Conservation (phyloP, 768 basidiomycete genomes). For the Pleurotus eryngii region DNA sequence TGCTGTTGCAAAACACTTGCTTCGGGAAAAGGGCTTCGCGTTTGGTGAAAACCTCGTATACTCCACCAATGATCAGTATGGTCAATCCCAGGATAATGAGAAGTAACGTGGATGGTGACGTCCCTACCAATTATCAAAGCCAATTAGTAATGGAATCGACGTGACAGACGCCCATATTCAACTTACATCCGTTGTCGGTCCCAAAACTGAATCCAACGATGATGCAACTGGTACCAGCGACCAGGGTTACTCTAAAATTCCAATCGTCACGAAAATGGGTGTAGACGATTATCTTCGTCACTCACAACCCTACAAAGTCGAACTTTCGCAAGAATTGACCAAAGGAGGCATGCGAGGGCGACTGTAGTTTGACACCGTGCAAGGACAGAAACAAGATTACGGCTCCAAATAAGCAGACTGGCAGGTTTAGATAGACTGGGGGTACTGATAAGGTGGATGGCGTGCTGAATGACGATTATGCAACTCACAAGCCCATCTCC, state of each 20-base stretch:
- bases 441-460: conserved; percentile 12
- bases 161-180: conserved; percentile 5
- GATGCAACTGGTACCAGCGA: conserved; percentile 69
- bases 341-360: conserved; percentile 53
- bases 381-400: conserved; percentile 59
- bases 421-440: conserved; percentile 81
- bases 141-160: conserved; percentile 8
- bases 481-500: conserved; percentile 85
- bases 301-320: conserved; percentile 79
- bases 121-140: conserved; percentile 45
- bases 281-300: conserved; percentile 13
- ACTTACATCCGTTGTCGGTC: conserved; percentile 64
- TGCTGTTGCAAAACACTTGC: conserved; percentile 54
- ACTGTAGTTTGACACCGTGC: conserved; percentile 47
- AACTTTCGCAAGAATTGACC: conserved; percentile 50
- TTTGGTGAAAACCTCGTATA: conserved; percentile 65
- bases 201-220: conserved; percentile 82
- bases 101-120: conserved; percentile 53
- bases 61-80: conserved; percentile 53
- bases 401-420: conserved; percentile 62
- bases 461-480: conserved; percentile 11
- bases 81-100: conserved; percentile 55
- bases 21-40: conserved; percentile 74
- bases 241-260: conserved; percentile 59
- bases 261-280: conserved; percentile 13